These are phyloP conservation scores for Penicillium ucsense DNA, from an alignment of 495 filamentous ascomycete species.

Conservation along the genomic window DNA sequence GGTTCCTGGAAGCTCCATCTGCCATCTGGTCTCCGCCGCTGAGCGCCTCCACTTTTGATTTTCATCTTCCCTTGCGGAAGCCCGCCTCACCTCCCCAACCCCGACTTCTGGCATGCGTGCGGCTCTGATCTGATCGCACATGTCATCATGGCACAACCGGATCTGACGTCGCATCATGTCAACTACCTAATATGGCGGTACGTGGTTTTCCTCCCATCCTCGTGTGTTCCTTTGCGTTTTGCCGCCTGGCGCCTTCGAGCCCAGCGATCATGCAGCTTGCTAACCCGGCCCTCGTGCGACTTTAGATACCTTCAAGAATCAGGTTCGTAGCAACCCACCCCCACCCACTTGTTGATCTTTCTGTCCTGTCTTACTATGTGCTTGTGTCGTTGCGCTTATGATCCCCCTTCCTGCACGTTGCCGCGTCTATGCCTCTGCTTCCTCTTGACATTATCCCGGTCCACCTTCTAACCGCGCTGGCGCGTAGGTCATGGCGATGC, in stretches of 20 bases:
- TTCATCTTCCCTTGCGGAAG: conserved; percentile 17
- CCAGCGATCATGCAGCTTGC: conserved; percentile 2
- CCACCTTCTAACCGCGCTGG: conserved; percentile 13
- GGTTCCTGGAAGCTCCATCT: conserved; percentile 3
- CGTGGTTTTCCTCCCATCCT: conserved; percentile 24
- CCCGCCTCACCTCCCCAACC: conserved; percentile 5
- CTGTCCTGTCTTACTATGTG: no score
- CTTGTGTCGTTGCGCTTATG: no score
- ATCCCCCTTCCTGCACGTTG: no score
- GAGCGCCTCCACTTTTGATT: conserved; percentile 18
- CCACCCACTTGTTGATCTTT: no score
- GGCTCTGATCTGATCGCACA: conserved; percentile 29
- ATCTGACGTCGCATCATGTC: conserved; percentile 82
- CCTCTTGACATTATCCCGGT: background rate
- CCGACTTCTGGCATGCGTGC: conserved; percentile 30
- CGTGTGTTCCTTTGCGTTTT: no score
- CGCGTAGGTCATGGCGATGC: conserved; percentile 51
- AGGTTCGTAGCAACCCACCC: conserved; percentile 48
- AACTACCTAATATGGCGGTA: conserved; percentile 99
- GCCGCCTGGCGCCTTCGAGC: background rate
- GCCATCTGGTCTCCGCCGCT: conserved; percentile 1
- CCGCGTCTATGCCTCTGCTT: background rate
- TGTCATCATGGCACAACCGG: conserved; percentile 42
- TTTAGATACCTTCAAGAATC: conserved; percentile 79
- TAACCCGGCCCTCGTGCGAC: conserved; percentile 10